Percentiles rank a stretch among this genome's conserved stretches.
Evolutionary conservation across 1,139 yeast species (phyloP).

Genomic region (Geotrichum histeridarum): DNA sequence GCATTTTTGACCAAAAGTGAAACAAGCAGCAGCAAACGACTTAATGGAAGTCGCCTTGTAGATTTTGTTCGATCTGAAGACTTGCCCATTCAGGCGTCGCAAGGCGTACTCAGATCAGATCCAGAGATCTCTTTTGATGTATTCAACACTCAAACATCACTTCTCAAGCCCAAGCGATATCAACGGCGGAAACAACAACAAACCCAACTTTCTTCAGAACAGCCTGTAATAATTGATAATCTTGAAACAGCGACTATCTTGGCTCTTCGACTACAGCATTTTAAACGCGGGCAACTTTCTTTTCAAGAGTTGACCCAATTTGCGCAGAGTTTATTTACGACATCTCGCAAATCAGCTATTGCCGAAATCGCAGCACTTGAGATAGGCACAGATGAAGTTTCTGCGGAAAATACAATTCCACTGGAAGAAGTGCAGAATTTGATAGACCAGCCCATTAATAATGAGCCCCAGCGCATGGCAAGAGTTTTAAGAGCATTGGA

Average conservation of each 20-base stretch:
- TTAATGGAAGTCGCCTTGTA: background rate
- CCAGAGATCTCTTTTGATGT: constrained; percentile 4
- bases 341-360: constrained; percentile 1
- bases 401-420: background rate
- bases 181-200: background rate
- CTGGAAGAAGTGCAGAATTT: background rate
- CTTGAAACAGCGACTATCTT: constrained; percentile 12
- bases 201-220: background rate
- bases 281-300: constrained; percentile 1
- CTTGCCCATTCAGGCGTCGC: constrained; percentile 1
- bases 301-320: constrained; percentile 1
- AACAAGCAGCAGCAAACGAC: background rate
- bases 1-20: background rate
- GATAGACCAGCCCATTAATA: background rate
- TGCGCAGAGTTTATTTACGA: constrained; percentile 4
- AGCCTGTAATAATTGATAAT: background rate
- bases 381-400: background rate
- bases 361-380: background rate
- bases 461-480: constrained; percentile 5
- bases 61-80: constrained; percentile 4
- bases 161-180: background rate
- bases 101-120: background rate
- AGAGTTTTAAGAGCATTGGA: constrained; percentile 11
- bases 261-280: constrained; percentile 11
- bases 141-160: background rate